Evolutionary conservation across 139 green algal genomes (phyloP).

Genomic region (Edaphochlamys debaryana): DNA sequence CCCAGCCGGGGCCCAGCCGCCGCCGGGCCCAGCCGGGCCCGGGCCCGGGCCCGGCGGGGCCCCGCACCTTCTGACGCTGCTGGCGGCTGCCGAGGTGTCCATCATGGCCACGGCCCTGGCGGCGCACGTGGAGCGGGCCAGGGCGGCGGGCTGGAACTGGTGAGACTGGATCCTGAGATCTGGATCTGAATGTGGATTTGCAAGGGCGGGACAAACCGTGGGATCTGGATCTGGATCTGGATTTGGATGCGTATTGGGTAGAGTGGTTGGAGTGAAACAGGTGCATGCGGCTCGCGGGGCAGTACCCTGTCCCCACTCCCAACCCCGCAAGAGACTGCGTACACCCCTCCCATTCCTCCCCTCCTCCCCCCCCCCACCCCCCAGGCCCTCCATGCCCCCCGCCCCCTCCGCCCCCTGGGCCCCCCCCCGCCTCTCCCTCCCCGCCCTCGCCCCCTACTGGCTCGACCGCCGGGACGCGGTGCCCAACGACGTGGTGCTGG

Average conservation of each 20-base stretch:
- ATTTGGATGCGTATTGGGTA: not conserved
- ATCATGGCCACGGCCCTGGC: not conserved
- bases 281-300: too few relatives aligned
- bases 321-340: too few relatives aligned
- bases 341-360: too few relatives aligned
- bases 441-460: slow-evolving; percentile 85
- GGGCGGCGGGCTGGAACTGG: slow-evolving; percentile 38
- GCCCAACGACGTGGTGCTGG: slow-evolving; percentile 61
- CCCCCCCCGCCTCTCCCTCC: not conserved
- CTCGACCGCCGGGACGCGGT: slow-evolving; percentile 64
- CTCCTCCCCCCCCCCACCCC: not conserved
- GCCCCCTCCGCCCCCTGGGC: not conserved
- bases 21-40: not conserved
- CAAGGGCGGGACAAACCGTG: not conserved
- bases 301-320: too few relatives aligned
- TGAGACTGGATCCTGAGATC: not conserved
- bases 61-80: slow-evolving; percentile 10
- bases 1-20: too few relatives aligned
- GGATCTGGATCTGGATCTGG: not conserved
- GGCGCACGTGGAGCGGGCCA: slow-evolving; percentile 10
- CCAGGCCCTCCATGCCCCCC: slow-evolving; percentile 13
- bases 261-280: too few relatives aligned
- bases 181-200: too few relatives aligned
- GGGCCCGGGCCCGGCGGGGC: too few relatives aligned
- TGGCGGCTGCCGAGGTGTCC: slow-evolving; percentile 22